These are phyloP conservation scores for Nepenthes alata DNA, from an alignment of 179 eudicot genomes.

Conservation along the genomic window DNA sequence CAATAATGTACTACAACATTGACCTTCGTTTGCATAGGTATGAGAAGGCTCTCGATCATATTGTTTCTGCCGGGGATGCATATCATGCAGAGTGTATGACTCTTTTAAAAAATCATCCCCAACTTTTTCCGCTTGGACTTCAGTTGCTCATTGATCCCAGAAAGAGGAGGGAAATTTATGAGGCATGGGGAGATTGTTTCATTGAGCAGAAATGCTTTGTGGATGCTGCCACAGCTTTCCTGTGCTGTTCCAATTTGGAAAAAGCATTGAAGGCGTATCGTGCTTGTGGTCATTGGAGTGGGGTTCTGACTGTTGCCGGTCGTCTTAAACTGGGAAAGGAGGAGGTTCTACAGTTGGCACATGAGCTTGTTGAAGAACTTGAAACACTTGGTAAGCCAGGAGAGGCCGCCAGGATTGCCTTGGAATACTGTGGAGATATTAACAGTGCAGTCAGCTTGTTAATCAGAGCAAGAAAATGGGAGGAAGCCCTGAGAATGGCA, in stretches of 20 bases:
- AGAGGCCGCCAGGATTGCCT: constrained; percentile 80
- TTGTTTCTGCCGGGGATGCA: constrained; percentile 62
- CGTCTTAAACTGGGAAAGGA: constrained; percentile 55
- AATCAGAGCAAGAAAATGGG: constrained; percentile 83
- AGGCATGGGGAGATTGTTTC: constrained; percentile 94
- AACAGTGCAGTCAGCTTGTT: constrained; percentile 46
- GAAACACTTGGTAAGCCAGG: constrained; percentile 80
- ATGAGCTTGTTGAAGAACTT: constrained; percentile 83
- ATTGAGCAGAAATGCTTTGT: constrained; percentile 57
- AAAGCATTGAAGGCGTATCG: constrained; percentile 87
- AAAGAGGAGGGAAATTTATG: constrained; percentile 56
- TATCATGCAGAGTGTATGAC: constrained; percentile 56
- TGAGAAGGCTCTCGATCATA: constrained; percentile 67
- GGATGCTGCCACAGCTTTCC: constrained; percentile 78
- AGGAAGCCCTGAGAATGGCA: constrained; percentile 82
- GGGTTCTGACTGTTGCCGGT: constrained; percentile 82
- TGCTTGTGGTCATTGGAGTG: constrained; percentile 71
- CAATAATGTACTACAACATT: constrained; percentile 59
- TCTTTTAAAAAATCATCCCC: constrained; percentile 67
- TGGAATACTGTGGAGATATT: constrained; percentile 79
- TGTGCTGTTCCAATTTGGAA: constrained; percentile 56
- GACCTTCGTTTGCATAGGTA: constrained; percentile 72
- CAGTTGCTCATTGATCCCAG: constrained; percentile 42
- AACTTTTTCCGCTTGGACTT: constrained; percentile 69
- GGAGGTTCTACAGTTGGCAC: constrained; percentile 62